These are phyloP conservation scores for Thalassiosira profunda DNA, from an alignment of 108 stramenopile species.

Conservation along the genomic window DNA sequence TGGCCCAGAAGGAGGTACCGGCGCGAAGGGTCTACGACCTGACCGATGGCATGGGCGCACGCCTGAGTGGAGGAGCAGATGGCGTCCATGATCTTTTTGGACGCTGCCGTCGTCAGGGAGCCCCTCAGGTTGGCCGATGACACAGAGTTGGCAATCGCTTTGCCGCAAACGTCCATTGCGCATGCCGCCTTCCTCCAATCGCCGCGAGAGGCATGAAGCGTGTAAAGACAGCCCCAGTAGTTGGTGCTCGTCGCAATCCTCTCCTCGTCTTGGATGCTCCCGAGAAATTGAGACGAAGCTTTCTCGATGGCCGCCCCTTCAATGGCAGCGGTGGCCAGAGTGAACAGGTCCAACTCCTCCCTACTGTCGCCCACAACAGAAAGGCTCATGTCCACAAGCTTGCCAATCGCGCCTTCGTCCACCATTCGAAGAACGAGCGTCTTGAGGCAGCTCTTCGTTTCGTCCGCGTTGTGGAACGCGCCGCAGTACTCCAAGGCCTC, in stretches of 20 bases:
- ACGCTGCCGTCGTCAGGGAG: slow-evolving; percentile 35
- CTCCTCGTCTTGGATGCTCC: too few species aligned
- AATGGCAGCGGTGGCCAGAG: slow-evolving; percentile 65
- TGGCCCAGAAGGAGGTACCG: slow-evolving; percentile 27
- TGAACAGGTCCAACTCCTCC: slow-evolving; percentile 81
- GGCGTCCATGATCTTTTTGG: slow-evolving; percentile 56
- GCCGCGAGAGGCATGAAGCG: slow-evolving; percentile 76
- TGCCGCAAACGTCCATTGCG: slow-evolving; percentile 76
- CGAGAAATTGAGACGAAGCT: too few species aligned
- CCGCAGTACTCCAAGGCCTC: slow-evolving; percentile 66
- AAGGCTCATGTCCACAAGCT: slow-evolving; percentile 63
- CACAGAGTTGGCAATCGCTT: slow-evolving; percentile 13
- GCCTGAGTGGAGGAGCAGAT: slow-evolving; percentile 60
- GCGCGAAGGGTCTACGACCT: slow-evolving; percentile 44
- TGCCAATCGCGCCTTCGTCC: slow-evolving; percentile 65
- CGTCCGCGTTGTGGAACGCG: slow-evolving; percentile 50
- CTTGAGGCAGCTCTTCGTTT: slow-evolving; percentile 44
- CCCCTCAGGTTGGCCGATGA: not conserved
- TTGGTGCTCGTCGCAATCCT: slow-evolving; percentile 33
- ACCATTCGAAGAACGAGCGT: slow-evolving; percentile 82
- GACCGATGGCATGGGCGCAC: slow-evolving; percentile 53
- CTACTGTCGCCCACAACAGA: slow-evolving; percentile 37
- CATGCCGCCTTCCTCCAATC: slow-evolving; percentile 81
- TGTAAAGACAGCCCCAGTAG: slow-evolving; percentile 78
- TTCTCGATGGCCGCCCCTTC: slow-evolving; percentile 38